Evolutionary conservation across 2,329 filamentous ascomycete genomes (phyloP), one percentile per base, ranked within the genome.

Genomic region (Hirsutella minnesotensis): DNA sequence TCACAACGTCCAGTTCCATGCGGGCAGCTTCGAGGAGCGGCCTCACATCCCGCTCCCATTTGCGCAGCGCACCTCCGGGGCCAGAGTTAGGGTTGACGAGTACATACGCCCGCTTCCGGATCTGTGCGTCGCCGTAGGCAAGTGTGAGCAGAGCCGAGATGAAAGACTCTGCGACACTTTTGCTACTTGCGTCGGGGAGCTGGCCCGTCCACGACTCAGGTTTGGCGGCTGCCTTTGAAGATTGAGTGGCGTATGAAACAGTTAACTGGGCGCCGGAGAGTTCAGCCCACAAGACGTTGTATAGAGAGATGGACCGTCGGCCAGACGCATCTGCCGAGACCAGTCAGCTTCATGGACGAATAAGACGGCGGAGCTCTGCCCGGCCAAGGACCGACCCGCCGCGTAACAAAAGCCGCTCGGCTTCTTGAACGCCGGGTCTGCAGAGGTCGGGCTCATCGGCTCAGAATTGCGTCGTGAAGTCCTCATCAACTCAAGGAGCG

Each of bases 21-120:
- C 77, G 72, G 1, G 92, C 89, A 0, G 88, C 88, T 15, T 81
- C 77, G 47, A 98, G 80, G 29, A 98, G 74, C 9, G 90, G 89
- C 55, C 82, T 80, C 38, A 89, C 83, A 49, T 90, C 73, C 37
- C 73, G 74, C 44, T 79, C 67, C 73, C 88, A 96, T 49, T 80
- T 73, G 56, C 78, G 83, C 47, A 76, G 66, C 1, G 88, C 90
- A 35, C 64, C 66, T 34, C 90, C 90, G 35, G 87, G 84, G 0
- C 92, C 92, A 13, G 88, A 86, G 53, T 89, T 83, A 0, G 92
- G 92, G 60, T 98, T 98, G 47, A 98, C 73, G 36, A 96, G 68
- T 12, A 96, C 80, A 60, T 92, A 94, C 48, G 92, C 80, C 38
- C 86, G 79, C 61, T 88, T 92, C 45, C 71, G 73, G 42, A 72